A percentile compares a stretch with the other conserved stretches of the same genome.
These are phyloP conservation scores for Malassezia japonica DNA, from an alignment of 1,284 basidiomycete species.

Conservation along the genomic window DNA sequence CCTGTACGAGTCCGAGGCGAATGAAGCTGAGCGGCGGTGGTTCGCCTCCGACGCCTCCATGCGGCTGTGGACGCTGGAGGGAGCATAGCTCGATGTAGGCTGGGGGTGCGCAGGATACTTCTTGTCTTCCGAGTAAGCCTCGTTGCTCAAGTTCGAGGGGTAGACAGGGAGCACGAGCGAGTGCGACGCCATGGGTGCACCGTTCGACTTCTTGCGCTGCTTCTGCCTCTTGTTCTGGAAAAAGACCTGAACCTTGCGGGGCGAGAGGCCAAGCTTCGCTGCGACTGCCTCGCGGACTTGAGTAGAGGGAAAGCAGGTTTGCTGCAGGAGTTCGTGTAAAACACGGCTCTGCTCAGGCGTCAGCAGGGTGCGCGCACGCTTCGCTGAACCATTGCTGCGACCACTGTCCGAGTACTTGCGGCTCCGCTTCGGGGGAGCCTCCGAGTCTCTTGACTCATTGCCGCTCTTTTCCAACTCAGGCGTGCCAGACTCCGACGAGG, in stretches of 20 bases:
- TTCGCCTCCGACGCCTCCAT: too few relatives aligned
- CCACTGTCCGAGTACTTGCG: background rate
- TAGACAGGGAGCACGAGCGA: background rate
- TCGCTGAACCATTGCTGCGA: background rate
- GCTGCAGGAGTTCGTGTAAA: constrained; percentile 27
- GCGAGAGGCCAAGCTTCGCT: constrained; percentile 23
- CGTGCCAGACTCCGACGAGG: background rate
- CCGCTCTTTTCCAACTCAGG: background rate
- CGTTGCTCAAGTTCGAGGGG: too few relatives aligned
- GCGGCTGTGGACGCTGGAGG: too few relatives aligned
- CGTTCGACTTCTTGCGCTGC: constrained; percentile 5
- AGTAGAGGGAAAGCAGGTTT: constrained; percentile 36
- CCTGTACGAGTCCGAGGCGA: too few relatives aligned
- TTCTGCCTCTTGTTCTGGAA: constrained; percentile 22
- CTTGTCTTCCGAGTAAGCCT: background rate
- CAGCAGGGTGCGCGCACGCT: constrained; percentile 20
- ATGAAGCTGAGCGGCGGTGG: too few relatives aligned
- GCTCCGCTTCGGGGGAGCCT: background rate
- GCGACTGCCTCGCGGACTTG: constrained; percentile 28
- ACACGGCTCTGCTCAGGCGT: constrained; percentile 28
- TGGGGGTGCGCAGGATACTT: background rate
- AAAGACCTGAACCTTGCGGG: constrained; percentile 35
- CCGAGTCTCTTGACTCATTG: background rate
- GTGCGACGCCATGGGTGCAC: background rate
- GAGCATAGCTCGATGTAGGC: too few relatives aligned